phyloP scores from a whole-genome alignment of 2,329 filamentous ascomycete species.

The Phoma herbarum region DNA sequence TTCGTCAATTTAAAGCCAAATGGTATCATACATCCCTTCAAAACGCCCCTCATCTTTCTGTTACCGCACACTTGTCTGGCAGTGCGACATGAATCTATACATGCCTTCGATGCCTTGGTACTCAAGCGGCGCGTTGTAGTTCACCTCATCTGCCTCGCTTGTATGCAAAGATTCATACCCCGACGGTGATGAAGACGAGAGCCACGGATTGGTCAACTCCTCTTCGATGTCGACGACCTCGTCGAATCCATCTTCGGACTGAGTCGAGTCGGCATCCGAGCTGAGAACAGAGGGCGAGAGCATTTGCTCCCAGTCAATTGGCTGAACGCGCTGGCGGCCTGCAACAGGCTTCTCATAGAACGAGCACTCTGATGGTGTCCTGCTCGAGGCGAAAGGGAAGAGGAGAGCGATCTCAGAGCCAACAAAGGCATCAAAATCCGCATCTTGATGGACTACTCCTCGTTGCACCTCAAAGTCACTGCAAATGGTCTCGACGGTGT shows the following conservation, averaged over 20 bases:
- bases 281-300: conserved; percentile 55
- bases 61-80: conserved; percentile 56
- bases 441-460: conserved; percentile 81
- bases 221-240: conserved; percentile 54
- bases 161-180: conserved; percentile 67
- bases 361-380: conserved; percentile 57
- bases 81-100: conserved; percentile 71
- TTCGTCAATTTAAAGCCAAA: conserved; percentile 40
- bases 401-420: conserved; percentile 78
- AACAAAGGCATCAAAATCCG: conserved; percentile 72
- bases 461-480: conserved; percentile 85
- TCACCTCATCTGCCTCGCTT: conserved; percentile 58
- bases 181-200: conserved; percentile 56
- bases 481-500: conserved; percentile 82
- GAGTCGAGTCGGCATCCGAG: conserved; percentile 50
- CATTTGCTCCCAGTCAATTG: conserved; percentile 66
- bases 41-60: conserved; percentile 13
- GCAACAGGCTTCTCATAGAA: conserved; percentile 56
- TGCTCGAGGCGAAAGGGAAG: conserved; percentile 84
- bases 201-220: conserved; percentile 62
- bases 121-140: conserved; percentile 58
- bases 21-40: conserved; percentile 32
- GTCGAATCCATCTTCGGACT: conserved; percentile 49
- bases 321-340: conserved; percentile 45
- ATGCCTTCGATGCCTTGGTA: conserved; percentile 73